These are phyloP conservation scores for Phtheirospermum japonicum DNA, from an alignment of 257 asterid species.

Conservation along the genomic window DNA sequence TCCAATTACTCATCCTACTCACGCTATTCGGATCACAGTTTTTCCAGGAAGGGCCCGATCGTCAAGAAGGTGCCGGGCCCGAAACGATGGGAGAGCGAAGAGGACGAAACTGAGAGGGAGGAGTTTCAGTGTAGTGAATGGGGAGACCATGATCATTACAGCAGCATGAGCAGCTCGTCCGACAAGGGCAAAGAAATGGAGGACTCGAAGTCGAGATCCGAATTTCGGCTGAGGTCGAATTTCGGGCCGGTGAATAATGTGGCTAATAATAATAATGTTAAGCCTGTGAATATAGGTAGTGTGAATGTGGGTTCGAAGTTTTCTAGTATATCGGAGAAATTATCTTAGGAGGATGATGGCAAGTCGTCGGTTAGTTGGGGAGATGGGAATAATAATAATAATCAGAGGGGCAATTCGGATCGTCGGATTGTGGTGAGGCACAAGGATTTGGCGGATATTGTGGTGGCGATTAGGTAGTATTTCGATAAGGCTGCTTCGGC, in stretches of 20 bases:
- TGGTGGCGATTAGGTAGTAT: slow-evolving; percentile 70
- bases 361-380: slow-evolving; percentile 81
- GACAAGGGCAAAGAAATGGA: too few relatives aligned
- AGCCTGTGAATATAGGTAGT: slow-evolving; percentile 23
- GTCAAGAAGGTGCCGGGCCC: too few relatives aligned
- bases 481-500: slow-evolving; percentile 86
- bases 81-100: slow-evolving; percentile 65
- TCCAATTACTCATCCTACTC: slow-evolving; percentile 54
- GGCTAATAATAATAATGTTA: too few relatives aligned
- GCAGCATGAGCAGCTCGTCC: too few relatives aligned
- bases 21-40: slow-evolving; percentile 43
- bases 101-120: slow-evolving; percentile 81
- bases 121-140: slow-evolving; percentile 96
- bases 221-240: too few relatives aligned
- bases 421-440: too few relatives aligned
- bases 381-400: too few relatives aligned
- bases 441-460: slow-evolving; percentile 93
- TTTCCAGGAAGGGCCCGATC: too few relatives aligned
- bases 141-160: too few relatives aligned
- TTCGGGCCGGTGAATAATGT: too few relatives aligned
- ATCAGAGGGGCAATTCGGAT: too few relatives aligned
- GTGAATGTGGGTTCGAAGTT: slow-evolving; percentile 34
- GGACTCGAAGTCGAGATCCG: too few relatives aligned
- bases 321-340: slow-evolving; percentile 52
- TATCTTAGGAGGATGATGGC: slow-evolving; percentile 49